Percentiles rank a stretch among this genome's conserved stretches.
Evolutionary conservation across 208 protist species (phyloP).

Genomic region (Crithidia acanthocephali): DNA sequence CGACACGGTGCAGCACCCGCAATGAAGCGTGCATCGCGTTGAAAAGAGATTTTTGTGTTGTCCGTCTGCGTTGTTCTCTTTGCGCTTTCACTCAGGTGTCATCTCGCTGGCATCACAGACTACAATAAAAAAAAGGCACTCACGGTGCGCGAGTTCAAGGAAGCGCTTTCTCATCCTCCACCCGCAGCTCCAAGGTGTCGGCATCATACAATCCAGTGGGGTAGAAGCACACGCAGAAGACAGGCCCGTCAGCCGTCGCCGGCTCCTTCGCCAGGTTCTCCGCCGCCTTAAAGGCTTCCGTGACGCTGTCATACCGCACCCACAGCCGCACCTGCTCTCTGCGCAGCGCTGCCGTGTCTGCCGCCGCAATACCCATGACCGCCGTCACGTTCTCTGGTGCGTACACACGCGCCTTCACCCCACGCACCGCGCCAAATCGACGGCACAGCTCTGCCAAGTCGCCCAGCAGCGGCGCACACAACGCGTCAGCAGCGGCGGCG

Average conservation of each 20-base stretch:
- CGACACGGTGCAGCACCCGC: no score
- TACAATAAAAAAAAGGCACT: background rate
- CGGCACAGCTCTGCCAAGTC: conserved; percentile 50
- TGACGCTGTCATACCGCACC: conserved; percentile 85
- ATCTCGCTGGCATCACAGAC: no score
- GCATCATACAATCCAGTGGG: conserved; percentile 63
- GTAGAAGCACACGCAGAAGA: conserved; percentile 60
- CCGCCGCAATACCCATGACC: conserved; percentile 14
- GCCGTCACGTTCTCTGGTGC: conserved; percentile 22
- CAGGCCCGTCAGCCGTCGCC: conserved; percentile 22
- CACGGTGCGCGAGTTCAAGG: background rate
- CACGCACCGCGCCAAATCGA: conserved; percentile 63
- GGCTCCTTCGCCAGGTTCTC: conserved; percentile 46
- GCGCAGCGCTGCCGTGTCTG: conserved; percentile 10
- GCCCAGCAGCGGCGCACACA: conserved; percentile 37
- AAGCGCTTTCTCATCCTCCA: conserved; percentile 34
- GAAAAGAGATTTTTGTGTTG: no score
- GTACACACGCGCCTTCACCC: conserved; percentile 42
- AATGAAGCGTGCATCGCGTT: no score
- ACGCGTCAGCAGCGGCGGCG: conserved; percentile 1
- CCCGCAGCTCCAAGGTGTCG: conserved; percentile 39
- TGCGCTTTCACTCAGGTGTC: no score
- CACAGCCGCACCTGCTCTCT: conserved; percentile 69
- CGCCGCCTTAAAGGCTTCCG: conserved; percentile 80
- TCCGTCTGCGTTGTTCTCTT: no score